Evolutionary conservation across 108 stramenopile genomes (phyloP).

Genomic region (Cyclotella choctawhatcheeana): DNA sequence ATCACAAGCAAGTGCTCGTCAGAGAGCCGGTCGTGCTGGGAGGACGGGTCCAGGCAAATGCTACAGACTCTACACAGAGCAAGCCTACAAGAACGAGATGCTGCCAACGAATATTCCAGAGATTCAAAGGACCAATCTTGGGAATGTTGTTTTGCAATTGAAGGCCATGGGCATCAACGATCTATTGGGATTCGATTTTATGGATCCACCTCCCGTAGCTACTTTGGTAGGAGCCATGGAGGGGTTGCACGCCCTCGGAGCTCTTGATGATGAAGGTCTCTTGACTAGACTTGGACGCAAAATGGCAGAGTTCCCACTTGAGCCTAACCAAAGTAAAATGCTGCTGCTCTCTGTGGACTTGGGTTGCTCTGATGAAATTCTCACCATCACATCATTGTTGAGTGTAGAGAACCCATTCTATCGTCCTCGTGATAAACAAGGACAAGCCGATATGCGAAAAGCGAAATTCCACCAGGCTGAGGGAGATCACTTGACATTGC

Average conservation of each 20-base stretch:
- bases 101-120: constrained; percentile 94
- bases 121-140: constrained; percentile 96
- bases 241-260: constrained; percentile 93
- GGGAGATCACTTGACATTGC: constrained; percentile 97
- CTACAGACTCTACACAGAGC: constrained; percentile 97
- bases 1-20: constrained; percentile 94
- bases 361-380: constrained; percentile 97
- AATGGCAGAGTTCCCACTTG: constrained; percentile 99
- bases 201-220: constrained; percentile 98
- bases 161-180: constrained; percentile 99
- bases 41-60: constrained; percentile 98
- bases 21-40: constrained; percentile 96
- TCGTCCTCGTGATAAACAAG: constrained; percentile 97
- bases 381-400: constrained; percentile 97
- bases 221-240: constrained; percentile 97
- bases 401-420: constrained; percentile 98
- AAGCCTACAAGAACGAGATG: constrained; percentile 95
- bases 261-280: constrained; percentile 97
- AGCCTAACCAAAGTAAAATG: constrained; percentile 96
- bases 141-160: constrained; percentile 95
- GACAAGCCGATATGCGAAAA: constrained; percentile 99
- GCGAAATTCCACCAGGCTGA: constrained; percentile 99
- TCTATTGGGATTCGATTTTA: constrained; percentile 97
- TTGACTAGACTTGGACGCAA: constrained; percentile 93
- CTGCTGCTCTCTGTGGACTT: constrained; percentile 94